These are phyloP conservation scores for Bretziella fagacearum DNA, from an alignment of 2,329 filamentous ascomycete species.

Conservation along the genomic window DNA sequence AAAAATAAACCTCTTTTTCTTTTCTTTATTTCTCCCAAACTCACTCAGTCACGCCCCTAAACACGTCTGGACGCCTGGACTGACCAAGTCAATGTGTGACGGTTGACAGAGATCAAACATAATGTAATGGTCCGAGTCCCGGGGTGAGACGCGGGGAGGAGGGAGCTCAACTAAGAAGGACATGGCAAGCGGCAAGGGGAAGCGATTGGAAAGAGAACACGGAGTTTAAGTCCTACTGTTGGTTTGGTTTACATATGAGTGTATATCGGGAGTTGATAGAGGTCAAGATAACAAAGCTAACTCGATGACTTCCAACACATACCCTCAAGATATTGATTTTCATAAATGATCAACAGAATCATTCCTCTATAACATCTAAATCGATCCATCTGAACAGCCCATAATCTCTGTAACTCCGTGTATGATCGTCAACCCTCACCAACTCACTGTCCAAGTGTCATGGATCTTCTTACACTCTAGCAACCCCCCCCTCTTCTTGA, in stretches of 20 bases:
- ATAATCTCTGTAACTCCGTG: no score
- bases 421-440: neutral
- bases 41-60: no score
- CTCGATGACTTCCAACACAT: no score
- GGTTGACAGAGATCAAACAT: slow-evolving; percentile 10
- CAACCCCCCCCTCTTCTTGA: neutral
- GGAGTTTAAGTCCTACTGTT: no score
- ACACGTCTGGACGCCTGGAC: no score
- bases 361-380: neutral
- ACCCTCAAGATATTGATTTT: no score
- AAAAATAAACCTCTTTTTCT: no score
- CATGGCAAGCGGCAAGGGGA: neutral
- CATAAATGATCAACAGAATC: no score
- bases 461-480: neutral
- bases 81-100: slow-evolving; percentile 9
- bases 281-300: no score
- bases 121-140: neutral
- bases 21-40: no score
- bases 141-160: neutral
- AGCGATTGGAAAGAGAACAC: neutral
- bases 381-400: neutral
- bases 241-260: no score
- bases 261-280: no score
- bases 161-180: neutral
- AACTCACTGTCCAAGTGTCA: neutral